Evolutionary conservation across 1,284 basidiomycete genomes (phyloP), one percentile per base, ranked within the genome.

Genomic region (Microbotryum lychnidis-dioicae): DNA sequence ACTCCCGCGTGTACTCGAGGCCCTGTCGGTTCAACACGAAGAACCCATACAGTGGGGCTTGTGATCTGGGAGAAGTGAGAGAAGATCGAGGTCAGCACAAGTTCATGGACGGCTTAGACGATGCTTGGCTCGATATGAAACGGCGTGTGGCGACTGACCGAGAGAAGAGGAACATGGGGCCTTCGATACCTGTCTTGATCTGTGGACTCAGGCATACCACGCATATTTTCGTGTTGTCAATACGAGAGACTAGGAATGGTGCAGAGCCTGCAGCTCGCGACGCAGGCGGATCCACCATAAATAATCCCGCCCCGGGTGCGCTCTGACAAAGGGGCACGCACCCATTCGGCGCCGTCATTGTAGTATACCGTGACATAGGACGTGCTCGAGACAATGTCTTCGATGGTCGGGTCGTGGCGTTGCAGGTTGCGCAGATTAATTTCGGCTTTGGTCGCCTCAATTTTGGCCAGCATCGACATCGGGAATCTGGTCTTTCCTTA

Each of bases 11-110:
- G 74, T 91, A 90, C 55, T 88, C 85, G 73, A 84, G 84, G n/a
- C 87, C 88, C 72, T 87, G 83, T 52, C 90, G 84, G 73, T 93
- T 93, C 68, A 92, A 79, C 62, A 92, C 85, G 74, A 88, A 91
- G 73, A 91, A 85, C 12, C 89, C 89, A 73, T 91, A 90, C 46
- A 83, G 84, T 1, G 90, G 89, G 16, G 60, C 45, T 1, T 50
- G 44, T 16, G 66, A 58, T 10, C 66, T 69, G 63, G 4, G 20
- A 6, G 33, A 23, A 6, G 49, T 6, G 29, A 27, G 5, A 16
- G 25, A 4, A 27, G 12, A 21, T 4, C 18, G 16, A 12, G 4
- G 18, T 47, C 12, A 44, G 33, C 33, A 7, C 21, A 58, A 51
- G 50, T 29, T 27, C 31, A 10, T 42, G 37, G 37, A 42, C 37